These are phyloP conservation scores for Ramaria sp. DNA, from an alignment of 768 basidiomycete genomes.

Conservation along the genomic window DNA sequence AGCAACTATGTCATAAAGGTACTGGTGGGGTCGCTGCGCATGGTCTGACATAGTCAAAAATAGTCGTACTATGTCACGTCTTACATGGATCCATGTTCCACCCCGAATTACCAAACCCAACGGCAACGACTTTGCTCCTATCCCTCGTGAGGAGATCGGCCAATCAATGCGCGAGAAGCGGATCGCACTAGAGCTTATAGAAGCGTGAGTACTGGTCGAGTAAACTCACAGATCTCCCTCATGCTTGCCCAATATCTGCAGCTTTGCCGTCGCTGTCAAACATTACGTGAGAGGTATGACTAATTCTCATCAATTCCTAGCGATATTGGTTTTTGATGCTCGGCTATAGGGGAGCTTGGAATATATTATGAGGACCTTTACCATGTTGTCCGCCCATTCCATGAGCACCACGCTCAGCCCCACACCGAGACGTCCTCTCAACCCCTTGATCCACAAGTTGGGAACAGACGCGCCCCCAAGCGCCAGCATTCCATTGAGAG, in stretches of 20 bases:
- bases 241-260: slow-evolving; percentile 13
- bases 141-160: slow-evolving; percentile 27
- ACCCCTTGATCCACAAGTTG: slow-evolving; percentile 1
- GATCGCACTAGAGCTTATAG: slow-evolving; percentile 45
- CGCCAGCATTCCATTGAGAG: neutral
- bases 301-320: neutral
- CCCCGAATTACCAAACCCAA: slow-evolving; percentile 31
- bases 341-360: slow-evolving; percentile 36
- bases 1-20: slow-evolving; percentile 21
- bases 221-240: too few species aligned
- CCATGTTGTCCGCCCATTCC: slow-evolving; percentile 42
- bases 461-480: slow-evolving; percentile 11
- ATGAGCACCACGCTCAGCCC: slow-evolving; percentile 23
- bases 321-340: neutral
- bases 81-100: slow-evolving; percentile 56
- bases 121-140: slow-evolving; percentile 21
- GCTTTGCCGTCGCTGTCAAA: slow-evolving; percentile 46
- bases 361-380: slow-evolving; percentile 57
- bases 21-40: slow-evolving; percentile 41
- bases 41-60: slow-evolving; percentile 50
- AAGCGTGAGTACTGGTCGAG: slow-evolving; percentile 30
- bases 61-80: slow-evolving; percentile 34
- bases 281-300: slow-evolving; percentile 45
- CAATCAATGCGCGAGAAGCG: slow-evolving; percentile 52
- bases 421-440: slow-evolving; percentile 8